phyloP scores from a whole-genome alignment of 176 grass and related monocot species.

The Triticum timopheevii region DNA sequence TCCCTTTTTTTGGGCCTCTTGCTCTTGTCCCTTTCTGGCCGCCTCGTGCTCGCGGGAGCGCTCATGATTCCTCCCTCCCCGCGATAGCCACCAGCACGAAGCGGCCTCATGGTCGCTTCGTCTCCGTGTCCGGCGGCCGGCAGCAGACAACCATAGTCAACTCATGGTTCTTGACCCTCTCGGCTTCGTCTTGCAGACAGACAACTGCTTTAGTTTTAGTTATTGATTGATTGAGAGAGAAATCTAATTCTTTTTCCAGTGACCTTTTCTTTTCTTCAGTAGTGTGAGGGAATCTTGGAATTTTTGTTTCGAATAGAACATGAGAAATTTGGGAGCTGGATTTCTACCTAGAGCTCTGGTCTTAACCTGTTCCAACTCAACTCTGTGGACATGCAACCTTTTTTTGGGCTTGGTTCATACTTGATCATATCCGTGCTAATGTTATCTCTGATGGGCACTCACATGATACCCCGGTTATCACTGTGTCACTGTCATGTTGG shows the following conservation, averaged over 20 bases:
- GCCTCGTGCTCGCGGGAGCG: background rate
- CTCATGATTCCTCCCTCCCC: background rate
- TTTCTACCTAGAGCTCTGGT: background rate
- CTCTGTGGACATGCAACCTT: background rate
- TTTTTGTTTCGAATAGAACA: background rate
- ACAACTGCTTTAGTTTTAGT: slow-evolving; percentile 6
- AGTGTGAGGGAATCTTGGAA: background rate
- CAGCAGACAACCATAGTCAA: background rate
- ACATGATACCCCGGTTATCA: background rate
- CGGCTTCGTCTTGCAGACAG: background rate
- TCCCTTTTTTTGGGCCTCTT: background rate
- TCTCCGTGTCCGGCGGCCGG: background rate
- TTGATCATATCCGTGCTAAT: background rate
- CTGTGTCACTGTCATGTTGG: background rate
- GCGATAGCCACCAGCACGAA: background rate
- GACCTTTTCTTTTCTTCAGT: slow-evolving; percentile 4
- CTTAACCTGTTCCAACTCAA: slow-evolving; percentile 14
- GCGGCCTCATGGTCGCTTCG: slow-evolving; percentile 10
- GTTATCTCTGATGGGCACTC: background rate
- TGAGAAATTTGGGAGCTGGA: background rate
- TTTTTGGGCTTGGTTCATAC: background rate
- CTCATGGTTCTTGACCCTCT: slow-evolving; percentile 21
- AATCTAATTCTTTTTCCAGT: background rate
- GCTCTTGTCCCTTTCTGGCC: slow-evolving; percentile 29
- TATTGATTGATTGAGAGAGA: background rate